These are phyloP conservation scores for Termitomyces sp. DNA, from an alignment of 1,284 basidiomycete genomes.

Conservation along the genomic window DNA sequence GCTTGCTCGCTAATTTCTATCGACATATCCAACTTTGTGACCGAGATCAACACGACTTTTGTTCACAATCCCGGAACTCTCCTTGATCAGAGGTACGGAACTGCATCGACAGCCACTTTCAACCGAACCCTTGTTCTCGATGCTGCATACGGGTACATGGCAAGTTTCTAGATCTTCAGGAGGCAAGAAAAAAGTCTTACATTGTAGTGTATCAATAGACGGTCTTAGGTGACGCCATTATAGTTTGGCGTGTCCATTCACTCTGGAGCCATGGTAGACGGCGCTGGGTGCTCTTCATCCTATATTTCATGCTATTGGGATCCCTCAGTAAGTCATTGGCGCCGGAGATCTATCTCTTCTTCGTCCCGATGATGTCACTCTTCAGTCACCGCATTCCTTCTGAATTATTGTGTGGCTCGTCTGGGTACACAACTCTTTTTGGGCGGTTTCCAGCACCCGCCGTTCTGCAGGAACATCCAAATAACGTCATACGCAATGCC, in stretches of 20 bases:
- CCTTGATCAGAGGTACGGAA: slow-evolving; percentile 2
- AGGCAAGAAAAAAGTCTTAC: not conserved
- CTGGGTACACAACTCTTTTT: slow-evolving; percentile 5
- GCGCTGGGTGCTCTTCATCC: slow-evolving; percentile 3
- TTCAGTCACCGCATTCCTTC: slow-evolving; percentile 5
- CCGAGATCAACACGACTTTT: slow-evolving; percentile 3
- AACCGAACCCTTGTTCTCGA: slow-evolving; percentile 5
- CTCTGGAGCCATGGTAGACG: slow-evolving; percentile 1
- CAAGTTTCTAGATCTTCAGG: not conserved
- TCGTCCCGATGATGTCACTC: not conserved
- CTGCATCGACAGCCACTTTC: not conserved
- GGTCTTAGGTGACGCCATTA: slow-evolving; percentile 5
- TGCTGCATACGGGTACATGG: slow-evolving; percentile 7
- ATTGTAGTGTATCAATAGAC: not conserved
- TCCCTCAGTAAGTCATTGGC: not conserved
- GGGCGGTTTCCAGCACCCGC: slow-evolving; percentile 6
- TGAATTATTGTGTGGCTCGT: slow-evolving; percentile 3
- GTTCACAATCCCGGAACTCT: not conserved
- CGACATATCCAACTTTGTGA: slow-evolving; percentile 5
- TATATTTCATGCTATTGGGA: not conserved
- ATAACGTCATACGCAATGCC: slow-evolving; percentile 10
- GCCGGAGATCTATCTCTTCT: not conserved
- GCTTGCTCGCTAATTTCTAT: slow-evolving; percentile 4
- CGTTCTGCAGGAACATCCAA: slow-evolving; percentile 4
- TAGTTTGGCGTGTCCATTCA: slow-evolving; percentile 2